These are phyloP conservation scores for Aspergillus latus DNA, from an alignment of 2,329 filamentous ascomycete species.

Conservation along the genomic window DNA sequence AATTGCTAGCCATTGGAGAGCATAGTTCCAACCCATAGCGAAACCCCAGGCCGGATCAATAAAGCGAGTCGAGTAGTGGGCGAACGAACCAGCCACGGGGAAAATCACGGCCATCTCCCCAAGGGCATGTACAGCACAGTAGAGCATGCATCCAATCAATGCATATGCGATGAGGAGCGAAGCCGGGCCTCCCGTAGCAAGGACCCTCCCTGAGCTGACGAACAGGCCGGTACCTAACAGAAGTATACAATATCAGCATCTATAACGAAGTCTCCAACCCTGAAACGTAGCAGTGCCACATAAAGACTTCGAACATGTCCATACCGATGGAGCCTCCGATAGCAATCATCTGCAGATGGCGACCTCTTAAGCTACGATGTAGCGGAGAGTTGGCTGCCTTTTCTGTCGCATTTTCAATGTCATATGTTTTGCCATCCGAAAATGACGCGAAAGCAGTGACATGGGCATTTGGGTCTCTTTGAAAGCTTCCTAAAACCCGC, in stretches of 20 bases:
- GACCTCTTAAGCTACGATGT: conserved; percentile 72
- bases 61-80: conserved; percentile 87
- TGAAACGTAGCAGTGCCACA: background rate
- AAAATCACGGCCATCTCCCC: conserved; percentile 90
- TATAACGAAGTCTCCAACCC: background rate
- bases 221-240: conserved; percentile 74
- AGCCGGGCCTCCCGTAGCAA: conserved; percentile 73
- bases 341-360: conserved; percentile 96
- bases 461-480: conserved; percentile 45
- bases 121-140: conserved; percentile 85
- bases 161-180: conserved; percentile 74
- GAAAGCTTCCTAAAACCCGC: conserved; percentile 46
- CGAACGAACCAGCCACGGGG: conserved; percentile 88
- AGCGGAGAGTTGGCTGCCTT: conserved; percentile 72
- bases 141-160: conserved; percentile 83
- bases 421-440: conserved; percentile 57
- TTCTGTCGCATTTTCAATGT: conserved; percentile 62
- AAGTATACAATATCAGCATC: conserved; percentile 15
- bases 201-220: conserved; percentile 73
- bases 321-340: conserved; percentile 86
- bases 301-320: conserved; percentile 9
- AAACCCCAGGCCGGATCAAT: conserved; percentile 93
- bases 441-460: conserved; percentile 40
- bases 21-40: conserved; percentile 95
- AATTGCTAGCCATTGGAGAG: conserved; percentile 81